phyloP scores from a whole-genome alignment of 2,329 filamentous ascomycete species.

The Ophiobolus disseminans region DNA sequence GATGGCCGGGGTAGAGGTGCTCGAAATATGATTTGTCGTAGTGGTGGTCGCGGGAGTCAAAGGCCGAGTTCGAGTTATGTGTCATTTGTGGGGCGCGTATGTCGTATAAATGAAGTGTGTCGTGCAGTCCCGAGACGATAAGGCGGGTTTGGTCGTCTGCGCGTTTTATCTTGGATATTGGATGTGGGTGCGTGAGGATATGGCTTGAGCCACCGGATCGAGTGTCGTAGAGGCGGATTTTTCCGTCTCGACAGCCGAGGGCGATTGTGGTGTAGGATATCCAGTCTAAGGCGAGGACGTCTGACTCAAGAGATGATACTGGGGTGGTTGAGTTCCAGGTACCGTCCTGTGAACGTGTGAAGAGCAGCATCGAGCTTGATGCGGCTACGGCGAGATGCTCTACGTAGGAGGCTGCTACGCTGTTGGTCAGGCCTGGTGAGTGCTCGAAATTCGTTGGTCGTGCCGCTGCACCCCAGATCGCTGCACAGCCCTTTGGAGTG shows the following conservation, averaged over 20 bases:
- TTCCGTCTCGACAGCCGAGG: constrained; percentile 42
- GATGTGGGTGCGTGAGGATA: constrained; percentile 34
- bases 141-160: constrained; percentile 37
- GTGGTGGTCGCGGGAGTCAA: constrained; percentile 13
- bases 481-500: constrained; percentile 29
- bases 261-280: constrained; percentile 38
- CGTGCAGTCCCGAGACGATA: constrained; percentile 35
- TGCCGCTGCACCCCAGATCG: constrained; percentile 39
- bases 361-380: constrained; percentile 32
- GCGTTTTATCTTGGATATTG: constrained; percentile 30
- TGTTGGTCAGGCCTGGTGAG: constrained; percentile 15
- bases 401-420: constrained; percentile 23
- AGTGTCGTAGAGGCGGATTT: constrained; percentile 43
- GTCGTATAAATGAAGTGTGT: constrained; percentile 42
- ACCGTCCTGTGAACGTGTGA: constrained; percentile 26
- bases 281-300: constrained; percentile 47
- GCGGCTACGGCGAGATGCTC: constrained; percentile 45
- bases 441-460: constrained; percentile 25
- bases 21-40: constrained; percentile 26
- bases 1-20: constrained; percentile 9
- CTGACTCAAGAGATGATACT: constrained; percentile 20
- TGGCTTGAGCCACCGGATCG: constrained; percentile 33
- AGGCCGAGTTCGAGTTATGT: background rate
- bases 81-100: constrained; percentile 28
- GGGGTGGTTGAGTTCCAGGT: constrained; percentile 25